Percentiles rank a stretch among this genome's conserved stretches.
Evolutionary conservation across 176 grass and related monocot genomes (phyloP).

Genomic region (Cenchrus fungigraminus): DNA sequence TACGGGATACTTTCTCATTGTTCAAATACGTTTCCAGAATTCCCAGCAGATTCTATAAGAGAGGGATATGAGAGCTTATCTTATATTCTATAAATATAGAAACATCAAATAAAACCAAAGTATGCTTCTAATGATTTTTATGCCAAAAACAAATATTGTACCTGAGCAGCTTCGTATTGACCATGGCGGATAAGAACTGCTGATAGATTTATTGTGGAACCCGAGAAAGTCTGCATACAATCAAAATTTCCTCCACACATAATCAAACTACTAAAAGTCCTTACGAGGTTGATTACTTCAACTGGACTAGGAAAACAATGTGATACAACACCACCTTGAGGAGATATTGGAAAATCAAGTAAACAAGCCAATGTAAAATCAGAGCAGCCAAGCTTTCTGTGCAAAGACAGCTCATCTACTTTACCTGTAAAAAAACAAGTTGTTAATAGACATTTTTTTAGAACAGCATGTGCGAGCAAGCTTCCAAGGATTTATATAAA

Average conservation of each 20-base stretch:
- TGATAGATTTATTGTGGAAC: conserved; percentile 54
- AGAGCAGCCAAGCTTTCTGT: conserved; percentile 76
- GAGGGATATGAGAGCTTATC: conserved; percentile 26
- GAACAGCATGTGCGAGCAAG: background rate
- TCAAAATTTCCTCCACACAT: conserved; percentile 48
- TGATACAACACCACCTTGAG: conserved; percentile 49
- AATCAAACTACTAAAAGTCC: conserved; percentile 75
- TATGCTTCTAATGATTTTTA: conserved; percentile 25
- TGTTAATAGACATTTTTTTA: background rate
- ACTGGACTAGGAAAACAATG: conserved; percentile 63
- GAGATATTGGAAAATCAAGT: conserved; percentile 77
- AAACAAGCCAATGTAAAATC: conserved; percentile 92
- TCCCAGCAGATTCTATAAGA: conserved; percentile 67
- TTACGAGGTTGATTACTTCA: conserved; percentile 56
- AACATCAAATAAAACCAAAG: conserved; percentile 32
- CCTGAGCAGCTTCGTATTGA: conserved; percentile 91
- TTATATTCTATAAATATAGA: conserved; percentile 20
- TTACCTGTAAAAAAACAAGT: conserved; percentile 60
- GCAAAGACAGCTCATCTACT: conserved; percentile 61
- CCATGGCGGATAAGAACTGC: conserved; percentile 68
- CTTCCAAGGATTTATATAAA: conserved; percentile 25
- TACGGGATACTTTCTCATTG: conserved; percentile 56
- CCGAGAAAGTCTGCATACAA: conserved; percentile 43
- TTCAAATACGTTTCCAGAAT: conserved; percentile 73
- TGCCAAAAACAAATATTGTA: conserved; percentile 40